Percentiles rank a stretch among this genome's conserved stretches.
phyloP scores from a whole-genome alignment of 2,329 filamentous ascomycete genomes.

The Aspergillus sp. region DNA sequence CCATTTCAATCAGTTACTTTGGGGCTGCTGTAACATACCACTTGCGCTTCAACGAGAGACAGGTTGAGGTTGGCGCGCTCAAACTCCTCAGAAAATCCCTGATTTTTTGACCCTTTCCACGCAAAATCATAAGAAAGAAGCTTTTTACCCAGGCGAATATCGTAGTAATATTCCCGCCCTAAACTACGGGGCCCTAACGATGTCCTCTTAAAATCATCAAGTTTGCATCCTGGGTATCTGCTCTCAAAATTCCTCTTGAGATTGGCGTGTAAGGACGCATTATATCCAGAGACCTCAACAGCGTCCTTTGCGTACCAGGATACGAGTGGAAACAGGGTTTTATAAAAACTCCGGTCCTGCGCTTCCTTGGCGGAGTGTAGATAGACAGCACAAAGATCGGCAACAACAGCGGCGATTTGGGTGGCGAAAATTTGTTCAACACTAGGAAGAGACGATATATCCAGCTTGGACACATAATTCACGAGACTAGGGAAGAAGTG shows the following conservation, averaged over 20 bases:
- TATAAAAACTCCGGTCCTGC: slow-evolving; percentile 66
- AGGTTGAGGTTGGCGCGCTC: slow-evolving; percentile 85
- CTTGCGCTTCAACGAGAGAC: slow-evolving; percentile 88
- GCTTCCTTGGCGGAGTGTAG: slow-evolving; percentile 81
- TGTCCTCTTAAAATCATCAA: slow-evolving; percentile 81
- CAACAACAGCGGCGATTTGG: slow-evolving; percentile 75
- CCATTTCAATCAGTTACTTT: background rate
- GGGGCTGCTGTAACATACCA: slow-evolving; percentile 54
- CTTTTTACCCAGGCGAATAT: slow-evolving; percentile 70
- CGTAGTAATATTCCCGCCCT: slow-evolving; percentile 80
- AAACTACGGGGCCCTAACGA: slow-evolving; percentile 64
- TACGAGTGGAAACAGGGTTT: slow-evolving; percentile 70
- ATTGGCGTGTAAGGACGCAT: slow-evolving; percentile 80
- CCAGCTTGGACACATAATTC: slow-evolving; percentile 64
- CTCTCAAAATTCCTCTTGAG: slow-evolving; percentile 80
- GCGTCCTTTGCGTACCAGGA: slow-evolving; percentile 79
- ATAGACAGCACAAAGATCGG: slow-evolving; percentile 87
- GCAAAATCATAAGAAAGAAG: slow-evolving; percentile 75
- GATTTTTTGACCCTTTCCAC: slow-evolving; percentile 67
- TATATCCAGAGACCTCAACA: slow-evolving; percentile 78
- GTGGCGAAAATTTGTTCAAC: slow-evolving; percentile 58
- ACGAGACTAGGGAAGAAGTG: slow-evolving; percentile 72
- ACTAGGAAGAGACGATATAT: slow-evolving; percentile 52
- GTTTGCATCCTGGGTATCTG: slow-evolving; percentile 70
- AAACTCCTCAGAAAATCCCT: slow-evolving; percentile 81